These are phyloP conservation scores for Cercospora janseana DNA, from an alignment of 2,329 filamentous ascomycete genomes.

Conservation along the genomic window DNA sequence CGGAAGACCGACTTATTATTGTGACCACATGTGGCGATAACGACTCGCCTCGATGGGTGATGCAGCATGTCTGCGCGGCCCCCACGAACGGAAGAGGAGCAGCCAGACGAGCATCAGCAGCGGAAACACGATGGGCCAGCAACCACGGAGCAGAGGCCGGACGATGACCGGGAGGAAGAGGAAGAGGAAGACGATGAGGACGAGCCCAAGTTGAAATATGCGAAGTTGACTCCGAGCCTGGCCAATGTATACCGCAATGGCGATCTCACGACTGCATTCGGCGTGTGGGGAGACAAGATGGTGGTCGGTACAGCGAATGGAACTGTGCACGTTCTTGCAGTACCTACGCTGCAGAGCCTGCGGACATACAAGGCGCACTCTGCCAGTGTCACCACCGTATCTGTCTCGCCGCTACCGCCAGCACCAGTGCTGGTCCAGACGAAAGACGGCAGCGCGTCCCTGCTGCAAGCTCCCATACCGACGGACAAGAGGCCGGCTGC, in stretches of 20 bases:
- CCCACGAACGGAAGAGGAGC: slow-evolving; percentile 27
- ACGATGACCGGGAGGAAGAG: slow-evolving; percentile 40
- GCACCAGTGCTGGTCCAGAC: slow-evolving; percentile 41
- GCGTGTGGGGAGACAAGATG: slow-evolving; percentile 96
- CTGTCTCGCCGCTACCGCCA: slow-evolving; percentile 81
- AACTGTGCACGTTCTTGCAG: slow-evolving; percentile 84
- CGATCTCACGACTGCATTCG: slow-evolving; percentile 87
- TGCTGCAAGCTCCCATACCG: slow-evolving; percentile 17
- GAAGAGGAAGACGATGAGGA: slow-evolving; percentile 84
- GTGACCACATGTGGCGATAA: slow-evolving; percentile 6
- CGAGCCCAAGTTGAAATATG: slow-evolving; percentile 91
- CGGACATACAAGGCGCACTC: slow-evolving; percentile 90
- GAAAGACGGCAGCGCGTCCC: slow-evolving; percentile 21
- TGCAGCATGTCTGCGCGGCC: slow-evolving; percentile 40
- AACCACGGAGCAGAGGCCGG: slow-evolving; percentile 33
- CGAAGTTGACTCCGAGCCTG: slow-evolving; percentile 76
- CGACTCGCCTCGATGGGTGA: slow-evolving; percentile 20
- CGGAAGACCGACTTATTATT: neutral
- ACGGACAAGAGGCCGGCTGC: slow-evolving; percentile 17
- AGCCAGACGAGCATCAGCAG: slow-evolving; percentile 14
- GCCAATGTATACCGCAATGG: slow-evolving; percentile 75
- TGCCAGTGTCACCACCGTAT: slow-evolving; percentile 84
- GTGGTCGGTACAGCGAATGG: slow-evolving; percentile 95
- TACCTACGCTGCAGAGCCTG: slow-evolving; percentile 77
- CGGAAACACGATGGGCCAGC: slow-evolving; percentile 6